These are phyloP conservation scores for Eruca vesicaria DNA, from an alignment of 441 rosid species.

Conservation along the genomic window DNA sequence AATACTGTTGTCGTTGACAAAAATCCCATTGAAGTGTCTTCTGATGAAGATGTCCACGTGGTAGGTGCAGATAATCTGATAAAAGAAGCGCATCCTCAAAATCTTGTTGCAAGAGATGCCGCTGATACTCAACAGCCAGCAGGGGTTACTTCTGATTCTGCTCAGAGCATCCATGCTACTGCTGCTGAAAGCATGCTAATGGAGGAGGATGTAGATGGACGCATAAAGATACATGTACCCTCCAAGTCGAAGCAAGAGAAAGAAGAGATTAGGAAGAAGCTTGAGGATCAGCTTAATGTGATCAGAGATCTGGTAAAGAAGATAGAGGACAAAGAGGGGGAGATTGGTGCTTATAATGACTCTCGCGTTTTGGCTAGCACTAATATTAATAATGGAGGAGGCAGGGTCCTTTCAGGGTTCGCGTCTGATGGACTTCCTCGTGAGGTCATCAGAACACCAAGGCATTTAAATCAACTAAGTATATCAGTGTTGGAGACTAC, in stretches of 20 bases:
- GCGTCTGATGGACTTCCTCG: slow-evolving; percentile 54
- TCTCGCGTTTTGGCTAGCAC: slow-evolving; percentile 39
- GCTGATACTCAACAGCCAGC: neutral
- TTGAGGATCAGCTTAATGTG: slow-evolving; percentile 67
- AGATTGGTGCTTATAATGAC: slow-evolving; percentile 45
- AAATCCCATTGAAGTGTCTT: slow-evolving; percentile 36
- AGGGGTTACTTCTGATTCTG: slow-evolving; percentile 22
- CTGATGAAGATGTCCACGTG: slow-evolving; percentile 31
- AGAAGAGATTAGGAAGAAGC: slow-evolving; percentile 68
- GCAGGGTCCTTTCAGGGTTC: slow-evolving; percentile 59
- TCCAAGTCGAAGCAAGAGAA: slow-evolving; percentile 58
- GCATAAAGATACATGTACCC: slow-evolving; percentile 52
- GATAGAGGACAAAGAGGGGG: slow-evolving; percentile 76
- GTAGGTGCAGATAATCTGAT: slow-evolving; percentile 22
- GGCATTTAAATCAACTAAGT: slow-evolving; percentile 71
- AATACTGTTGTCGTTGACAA: slow-evolving; percentile 32
- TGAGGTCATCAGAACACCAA: slow-evolving; percentile 56
- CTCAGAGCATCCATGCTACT: slow-evolving; percentile 27
- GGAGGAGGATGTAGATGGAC: slow-evolving; percentile 43
- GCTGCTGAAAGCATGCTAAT: slow-evolving; percentile 45
- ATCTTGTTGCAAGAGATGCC: slow-evolving; percentile 34
- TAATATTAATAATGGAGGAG: slow-evolving; percentile 50
- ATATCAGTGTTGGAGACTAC: slow-evolving; percentile 72
- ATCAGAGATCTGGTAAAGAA: slow-evolving; percentile 83
- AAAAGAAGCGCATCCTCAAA: slow-evolving; percentile 8